These are phyloP conservation scores for Cordyceps pruinosa DNA, from an alignment of 2,329 filamentous ascomycete species.

Conservation along the genomic window DNA sequence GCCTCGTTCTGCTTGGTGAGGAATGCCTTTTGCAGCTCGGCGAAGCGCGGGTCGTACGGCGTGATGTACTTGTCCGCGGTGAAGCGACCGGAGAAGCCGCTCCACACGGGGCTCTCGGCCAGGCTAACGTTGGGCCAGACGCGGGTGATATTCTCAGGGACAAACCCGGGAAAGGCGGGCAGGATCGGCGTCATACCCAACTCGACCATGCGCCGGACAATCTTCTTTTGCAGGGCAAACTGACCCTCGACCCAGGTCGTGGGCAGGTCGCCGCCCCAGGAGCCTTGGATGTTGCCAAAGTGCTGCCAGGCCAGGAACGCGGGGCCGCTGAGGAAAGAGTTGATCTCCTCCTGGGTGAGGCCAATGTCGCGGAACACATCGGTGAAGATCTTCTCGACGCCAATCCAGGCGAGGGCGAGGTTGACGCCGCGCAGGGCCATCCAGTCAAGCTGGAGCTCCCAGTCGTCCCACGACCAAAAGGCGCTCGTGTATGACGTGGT, in stretches of 20 bases:
- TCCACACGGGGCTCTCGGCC: slow-evolving; percentile 38
- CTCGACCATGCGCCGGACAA: slow-evolving; percentile 42
- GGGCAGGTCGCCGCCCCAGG: slow-evolving; percentile 39
- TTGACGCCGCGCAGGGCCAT: slow-evolving; percentile 45
- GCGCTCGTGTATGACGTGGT: slow-evolving; percentile 45
- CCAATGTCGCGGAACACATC: slow-evolving; percentile 40
- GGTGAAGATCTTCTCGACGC: slow-evolving; percentile 42
- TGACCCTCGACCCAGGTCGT: slow-evolving; percentile 40
- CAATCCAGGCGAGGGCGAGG: slow-evolving; percentile 45
- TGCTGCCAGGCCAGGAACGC: slow-evolving; percentile 48
- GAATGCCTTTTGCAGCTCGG: slow-evolving; percentile 37
- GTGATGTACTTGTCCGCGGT: slow-evolving; percentile 42
- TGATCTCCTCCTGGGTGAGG: slow-evolving; percentile 36
- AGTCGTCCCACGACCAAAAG: slow-evolving; percentile 48
- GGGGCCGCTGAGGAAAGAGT: slow-evolving; percentile 41
- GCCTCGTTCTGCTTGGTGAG: slow-evolving; percentile 37
- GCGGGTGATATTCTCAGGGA: slow-evolving; percentile 34
- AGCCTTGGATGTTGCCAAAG: slow-evolving; percentile 47
- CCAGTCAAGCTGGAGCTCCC: slow-evolving; percentile 47
- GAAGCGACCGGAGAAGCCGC: slow-evolving; percentile 32
- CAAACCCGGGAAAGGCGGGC: slow-evolving; percentile 44
- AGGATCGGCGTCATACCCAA: slow-evolving; percentile 46
- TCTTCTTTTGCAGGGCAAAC: slow-evolving; percentile 41
- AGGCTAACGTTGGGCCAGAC: slow-evolving; percentile 36
- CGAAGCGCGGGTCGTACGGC: slow-evolving; percentile 37